Base-by-base conservation (phyloP, 208 protist species). In the Acanthamoeba triangularis region DNA sequence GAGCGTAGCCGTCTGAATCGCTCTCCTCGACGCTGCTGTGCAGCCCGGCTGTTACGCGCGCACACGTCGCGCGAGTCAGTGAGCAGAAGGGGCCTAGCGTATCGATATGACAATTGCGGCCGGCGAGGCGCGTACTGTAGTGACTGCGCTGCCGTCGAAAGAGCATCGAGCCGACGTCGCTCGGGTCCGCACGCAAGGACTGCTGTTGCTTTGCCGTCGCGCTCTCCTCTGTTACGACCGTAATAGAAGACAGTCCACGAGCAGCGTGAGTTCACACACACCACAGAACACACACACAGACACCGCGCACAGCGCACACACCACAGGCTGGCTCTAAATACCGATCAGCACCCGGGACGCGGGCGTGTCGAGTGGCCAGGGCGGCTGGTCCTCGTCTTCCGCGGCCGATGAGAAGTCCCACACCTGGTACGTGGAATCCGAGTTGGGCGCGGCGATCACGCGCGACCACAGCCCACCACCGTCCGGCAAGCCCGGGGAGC, bases 381-480 rank as follows among this genome's bases (percentile, higher is more conserved):
- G 14, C 37, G 41, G 47, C 78, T 13, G 5, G 30, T 78, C 69
- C 8, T 49, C 69, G 3, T 87, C 78, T 11, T 87, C 78, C 8
- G 10, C 14, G n/a, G 78, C 78, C 18, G 47, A 25, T 6, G 78
- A 28, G 44, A 87, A 87, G 78, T 87, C 78, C 78, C 78, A 87
- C 78, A 87, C 78, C 78, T 87, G 78, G 28, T 63, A 87, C 28
- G 41, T 87, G 4, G 78, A 87, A 37, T 87, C 78, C n/a, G 78
- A 54, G 78, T 87, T 87, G 78, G 78, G 78, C 28, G 78, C 78
- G 47, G 78, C 78, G 28, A 87, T 61, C 78, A 87, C 78, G 4
- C 49, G 78, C 49, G 78, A 87, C 44, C 5, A 25, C 37, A 37
- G 4, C 47, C 2, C 1, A 28, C 44, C 47, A 23, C 49, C 7